These are phyloP conservation scores for Globisporangium splendens DNA, from an alignment of 352 stramenopile genomes.

Conservation along the genomic window DNA sequence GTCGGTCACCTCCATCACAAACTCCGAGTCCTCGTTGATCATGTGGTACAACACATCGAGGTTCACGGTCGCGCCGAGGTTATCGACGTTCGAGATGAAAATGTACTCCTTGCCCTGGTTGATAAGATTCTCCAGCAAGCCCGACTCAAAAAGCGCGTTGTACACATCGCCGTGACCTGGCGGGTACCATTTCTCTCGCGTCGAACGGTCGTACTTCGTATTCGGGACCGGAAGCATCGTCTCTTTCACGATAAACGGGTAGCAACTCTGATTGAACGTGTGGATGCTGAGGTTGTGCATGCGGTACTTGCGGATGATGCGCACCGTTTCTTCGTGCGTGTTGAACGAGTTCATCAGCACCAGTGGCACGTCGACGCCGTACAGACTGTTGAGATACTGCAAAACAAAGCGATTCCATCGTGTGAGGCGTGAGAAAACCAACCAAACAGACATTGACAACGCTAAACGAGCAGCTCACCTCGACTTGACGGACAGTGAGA, in stretches of 20 bases:
- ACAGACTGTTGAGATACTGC: slow-evolving; percentile 89
- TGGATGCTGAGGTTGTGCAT: slow-evolving; percentile 94
- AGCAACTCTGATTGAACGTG: slow-evolving; percentile 94
- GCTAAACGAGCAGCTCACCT: slow-evolving; percentile 36
- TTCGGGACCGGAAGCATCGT: slow-evolving; percentile 88
- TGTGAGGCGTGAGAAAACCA: background rate
- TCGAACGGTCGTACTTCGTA: slow-evolving; percentile 81
- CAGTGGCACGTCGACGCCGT: slow-evolving; percentile 96
- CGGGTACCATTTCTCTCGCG: slow-evolving; percentile 91
- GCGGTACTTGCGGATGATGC: slow-evolving; percentile 97
- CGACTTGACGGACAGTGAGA: slow-evolving; percentile 98
- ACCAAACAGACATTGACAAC: background rate
- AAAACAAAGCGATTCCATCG: background rate
- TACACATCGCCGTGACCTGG: slow-evolving; percentile 99
- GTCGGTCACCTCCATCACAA: slow-evolving; percentile 98
- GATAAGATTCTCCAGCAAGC: slow-evolving; percentile 94
- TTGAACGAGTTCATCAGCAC: slow-evolving; percentile 99
- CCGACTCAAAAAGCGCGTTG: slow-evolving; percentile 96
- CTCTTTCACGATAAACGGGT: slow-evolving; percentile 89
- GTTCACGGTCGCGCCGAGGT: slow-evolving; percentile 97
- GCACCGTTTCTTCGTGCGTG: slow-evolving; percentile 97
- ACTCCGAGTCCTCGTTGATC: slow-evolving; percentile 95
- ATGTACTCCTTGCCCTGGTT: slow-evolving; percentile 98
- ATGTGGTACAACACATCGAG: slow-evolving; percentile 99
- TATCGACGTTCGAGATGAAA: slow-evolving; percentile 99